These are phyloP conservation scores for Colletotrichum lupini DNA, from an alignment of 2,329 filamentous ascomycete genomes.

Conservation along the genomic window DNA sequence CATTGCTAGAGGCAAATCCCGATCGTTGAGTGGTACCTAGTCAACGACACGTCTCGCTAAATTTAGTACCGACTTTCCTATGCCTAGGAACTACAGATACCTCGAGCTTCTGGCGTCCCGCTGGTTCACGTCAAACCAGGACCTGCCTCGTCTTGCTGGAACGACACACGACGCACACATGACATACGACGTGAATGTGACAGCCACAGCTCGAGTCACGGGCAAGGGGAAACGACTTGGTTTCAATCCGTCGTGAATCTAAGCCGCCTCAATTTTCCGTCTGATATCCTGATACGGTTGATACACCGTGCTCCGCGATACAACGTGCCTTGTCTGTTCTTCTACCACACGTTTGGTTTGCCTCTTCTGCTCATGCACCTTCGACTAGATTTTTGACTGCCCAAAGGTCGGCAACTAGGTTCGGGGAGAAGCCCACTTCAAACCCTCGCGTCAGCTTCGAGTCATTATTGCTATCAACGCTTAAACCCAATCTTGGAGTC, in stretches of 20 bases:
- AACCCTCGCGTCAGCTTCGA: not conserved
- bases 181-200: not conserved
- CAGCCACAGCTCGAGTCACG: conserved; percentile 17
- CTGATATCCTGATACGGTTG: conserved; percentile 11
- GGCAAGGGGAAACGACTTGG: conserved; percentile 8
- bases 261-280: conserved; percentile 3
- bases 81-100: not conserved
- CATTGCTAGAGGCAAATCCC: not conserved
- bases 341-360: not conserved
- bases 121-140: not conserved
- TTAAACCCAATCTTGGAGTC: not conserved
- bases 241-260: conserved; percentile 22
- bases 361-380: not conserved
- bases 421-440: not conserved
- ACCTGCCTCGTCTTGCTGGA: not conserved
- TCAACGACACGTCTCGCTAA: not conserved
- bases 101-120: not conserved
- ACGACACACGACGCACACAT: not conserved
- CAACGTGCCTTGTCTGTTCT: not conserved
- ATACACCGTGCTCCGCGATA: not conserved
- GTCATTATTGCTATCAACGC: not conserved
- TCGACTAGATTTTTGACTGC: not conserved
- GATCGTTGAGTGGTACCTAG: not conserved
- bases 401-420: not conserved
- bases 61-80: not conserved